These are phyloP conservation scores for Microcyclospora pomicola DNA, from an alignment of 2,329 filamentous ascomycete species.

Conservation along the genomic window DNA sequence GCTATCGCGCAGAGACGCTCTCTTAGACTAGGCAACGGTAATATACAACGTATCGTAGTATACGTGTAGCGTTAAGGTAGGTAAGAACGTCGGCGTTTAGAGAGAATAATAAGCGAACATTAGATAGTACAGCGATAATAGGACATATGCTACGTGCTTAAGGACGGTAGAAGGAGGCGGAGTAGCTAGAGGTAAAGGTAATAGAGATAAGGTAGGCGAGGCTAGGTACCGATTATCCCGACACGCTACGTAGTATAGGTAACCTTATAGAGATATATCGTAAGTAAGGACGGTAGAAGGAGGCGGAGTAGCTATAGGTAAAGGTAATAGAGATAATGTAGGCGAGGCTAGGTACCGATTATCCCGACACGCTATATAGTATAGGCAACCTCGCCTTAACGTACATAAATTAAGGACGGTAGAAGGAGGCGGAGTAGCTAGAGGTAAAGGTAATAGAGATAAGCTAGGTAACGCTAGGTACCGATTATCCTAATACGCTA, in stretches of 20 bases:
- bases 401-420: not conserved
- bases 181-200: slow-evolving; percentile 2
- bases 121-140: not conserved
- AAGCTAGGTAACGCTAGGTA: slow-evolving; percentile 1
- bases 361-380: slow-evolving; percentile 5
- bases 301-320: slow-evolving; percentile 5
- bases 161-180: slow-evolving; percentile 3
- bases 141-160: not conserved
- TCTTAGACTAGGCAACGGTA: not conserved
- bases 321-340: slow-evolving; percentile 2
- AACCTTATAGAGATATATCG: slow-evolving; percentile 2
- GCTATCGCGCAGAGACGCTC: not conserved
- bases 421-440: slow-evolving; percentile 5
- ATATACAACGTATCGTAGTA: not conserved
- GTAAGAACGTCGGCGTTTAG: slow-evolving; percentile 1
- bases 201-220: slow-evolving; percentile 1
- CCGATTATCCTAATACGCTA: slow-evolving; percentile 5
- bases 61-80: not conserved
- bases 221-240: slow-evolving; percentile 5
- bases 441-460: slow-evolving; percentile 3
- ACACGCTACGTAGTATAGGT: slow-evolving; percentile 5
- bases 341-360: slow-evolving; percentile 4
- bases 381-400: slow-evolving; percentile 3
- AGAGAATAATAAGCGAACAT: slow-evolving; percentile 3
- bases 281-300: slow-evolving; percentile 2